Evolutionary conservation across 202 grass and related monocot genomes (phyloP).

Genomic region (Digitaria exilis): DNA sequence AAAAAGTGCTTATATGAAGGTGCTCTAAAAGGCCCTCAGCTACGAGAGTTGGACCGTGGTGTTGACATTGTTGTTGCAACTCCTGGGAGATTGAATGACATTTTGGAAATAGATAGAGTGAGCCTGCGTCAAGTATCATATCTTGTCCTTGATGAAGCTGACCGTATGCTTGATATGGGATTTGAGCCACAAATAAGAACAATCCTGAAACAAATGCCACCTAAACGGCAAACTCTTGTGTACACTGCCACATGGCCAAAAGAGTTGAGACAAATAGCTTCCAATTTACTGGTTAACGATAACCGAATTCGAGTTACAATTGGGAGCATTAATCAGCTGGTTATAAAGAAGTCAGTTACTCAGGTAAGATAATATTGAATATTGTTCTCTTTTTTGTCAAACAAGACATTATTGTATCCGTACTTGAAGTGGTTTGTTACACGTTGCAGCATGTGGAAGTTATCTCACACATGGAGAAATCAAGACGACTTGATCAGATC

Average conservation of each 20-base stretch:
- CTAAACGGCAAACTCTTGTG: conserved; percentile 84
- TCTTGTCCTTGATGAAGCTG: too few species aligned
- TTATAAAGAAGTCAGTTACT: conserved; percentile 88
- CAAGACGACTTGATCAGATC: too few species aligned
- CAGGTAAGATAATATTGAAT: conserved; percentile 67
- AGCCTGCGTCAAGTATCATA: too few species aligned
- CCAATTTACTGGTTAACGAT: conserved; percentile 63
- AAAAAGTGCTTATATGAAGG: conserved; percentile 93
- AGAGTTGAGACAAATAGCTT: conserved; percentile 82
- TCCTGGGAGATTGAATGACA: too few species aligned
- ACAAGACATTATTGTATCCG: conserved; percentile 23
- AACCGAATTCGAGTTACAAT: conserved; percentile 89
- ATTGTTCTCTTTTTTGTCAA: neutral
- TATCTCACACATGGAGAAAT: too few species aligned
- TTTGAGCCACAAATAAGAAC: conserved; percentile 97
- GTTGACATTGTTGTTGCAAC: conserved; percentile 87
- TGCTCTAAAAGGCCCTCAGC: conserved; percentile 86
- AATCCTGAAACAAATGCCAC: conserved; percentile 77
- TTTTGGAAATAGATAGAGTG: too few species aligned
- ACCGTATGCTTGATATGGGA: too few species aligned
- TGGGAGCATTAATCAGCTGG: conserved; percentile 74
- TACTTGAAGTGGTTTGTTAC: conserved; percentile 35
- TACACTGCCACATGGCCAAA: conserved; percentile 95
- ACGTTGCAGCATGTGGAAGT: neutral
- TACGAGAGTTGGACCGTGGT: conserved; percentile 77